These are phyloP conservation scores for Cladosporium sp. DNA, from an alignment of 2,329 filamentous ascomycete genomes.

Conservation along the genomic window DNA sequence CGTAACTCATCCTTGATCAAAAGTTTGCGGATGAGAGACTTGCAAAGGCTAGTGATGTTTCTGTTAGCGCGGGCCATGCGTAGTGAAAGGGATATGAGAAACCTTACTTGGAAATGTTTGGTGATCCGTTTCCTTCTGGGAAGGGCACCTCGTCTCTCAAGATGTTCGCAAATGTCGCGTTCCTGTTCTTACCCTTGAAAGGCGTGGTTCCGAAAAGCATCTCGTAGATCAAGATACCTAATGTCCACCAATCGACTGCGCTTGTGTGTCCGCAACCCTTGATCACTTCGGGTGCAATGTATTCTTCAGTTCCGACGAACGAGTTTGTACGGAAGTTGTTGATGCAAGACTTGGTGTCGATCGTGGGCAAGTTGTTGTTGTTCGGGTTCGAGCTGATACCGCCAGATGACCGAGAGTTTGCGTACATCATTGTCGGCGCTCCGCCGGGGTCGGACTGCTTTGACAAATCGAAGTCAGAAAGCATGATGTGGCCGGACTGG, in stretches of 20 bases:
- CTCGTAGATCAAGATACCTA: conserved; percentile 96
- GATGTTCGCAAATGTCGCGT: conserved; percentile 97
- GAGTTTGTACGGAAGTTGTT: conserved; percentile 98
- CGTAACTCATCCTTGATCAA: conserved; percentile 97
- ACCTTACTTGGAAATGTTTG: conserved; percentile 87
- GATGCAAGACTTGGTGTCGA: conserved; percentile 98
- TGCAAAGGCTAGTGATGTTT: conserved; percentile 73
- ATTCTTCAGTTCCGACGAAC: conserved; percentile 97
- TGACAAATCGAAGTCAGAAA: conserved; percentile 97
- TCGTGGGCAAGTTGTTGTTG: conserved; percentile 79
- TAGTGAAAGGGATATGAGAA: not conserved
- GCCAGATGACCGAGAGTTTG: conserved; percentile 25
- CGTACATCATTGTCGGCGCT: conserved; percentile 94
- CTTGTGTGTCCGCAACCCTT: conserved; percentile 98
- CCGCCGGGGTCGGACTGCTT: conserved; percentile 96
- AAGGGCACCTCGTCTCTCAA: conserved; percentile 93
- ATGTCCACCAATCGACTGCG: conserved; percentile 98
- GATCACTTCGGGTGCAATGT: conserved; percentile 98
- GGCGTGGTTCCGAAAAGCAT: conserved; percentile 98
- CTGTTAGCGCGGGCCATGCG: not conserved
- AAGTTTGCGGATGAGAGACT: conserved; percentile 92
- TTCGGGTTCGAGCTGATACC: conserved; percentile 67
- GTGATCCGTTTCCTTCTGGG: conserved; percentile 80
- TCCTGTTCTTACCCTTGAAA: conserved; percentile 99
- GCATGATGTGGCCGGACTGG: conserved; percentile 99